phyloP scores from a whole-genome alignment of 176 grass and related monocot species.

The Hordeum vulgare region DNA sequence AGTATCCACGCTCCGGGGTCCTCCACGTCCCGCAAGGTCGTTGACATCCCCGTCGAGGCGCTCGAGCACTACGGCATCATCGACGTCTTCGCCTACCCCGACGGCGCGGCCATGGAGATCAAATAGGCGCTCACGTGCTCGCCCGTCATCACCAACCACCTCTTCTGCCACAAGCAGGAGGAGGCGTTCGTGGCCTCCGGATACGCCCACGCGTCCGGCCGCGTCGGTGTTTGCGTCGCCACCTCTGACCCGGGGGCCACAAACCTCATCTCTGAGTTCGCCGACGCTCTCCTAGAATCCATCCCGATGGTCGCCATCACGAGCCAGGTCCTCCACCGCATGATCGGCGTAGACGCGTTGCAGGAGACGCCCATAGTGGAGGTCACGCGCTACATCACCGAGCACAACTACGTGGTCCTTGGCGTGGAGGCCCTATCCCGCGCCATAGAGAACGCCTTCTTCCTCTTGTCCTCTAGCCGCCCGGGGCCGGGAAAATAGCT shows the following conservation, averaged over 20 bases:
- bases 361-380: constrained; percentile 98
- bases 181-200: no score
- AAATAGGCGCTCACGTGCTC: constrained; percentile 94
- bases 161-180: no score
- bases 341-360: constrained; percentile 97
- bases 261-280: constrained; percentile 90
- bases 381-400: constrained; percentile 95
- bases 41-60: constrained; percentile 92
- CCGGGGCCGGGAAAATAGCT: constrained; percentile 80
- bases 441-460: constrained; percentile 82
- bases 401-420: constrained; percentile 91
- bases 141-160: no score
- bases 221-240: no score
- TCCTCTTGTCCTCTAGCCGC: constrained; percentile 60
- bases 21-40: constrained; percentile 66
- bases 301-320: constrained; percentile 92
- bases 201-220: no score
- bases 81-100: constrained; percentile 89
- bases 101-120: constrained; percentile 99
- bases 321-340: constrained; percentile 89
- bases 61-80: constrained; percentile 75
- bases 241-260: no score
- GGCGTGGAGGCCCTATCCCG: constrained; percentile 77
- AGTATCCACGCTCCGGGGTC: constrained; percentile 32
- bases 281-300: constrained; percentile 93